Conservation (phyloP, 495 filamentous ascomycete genomes). For the Neurospora sp. region DNA sequence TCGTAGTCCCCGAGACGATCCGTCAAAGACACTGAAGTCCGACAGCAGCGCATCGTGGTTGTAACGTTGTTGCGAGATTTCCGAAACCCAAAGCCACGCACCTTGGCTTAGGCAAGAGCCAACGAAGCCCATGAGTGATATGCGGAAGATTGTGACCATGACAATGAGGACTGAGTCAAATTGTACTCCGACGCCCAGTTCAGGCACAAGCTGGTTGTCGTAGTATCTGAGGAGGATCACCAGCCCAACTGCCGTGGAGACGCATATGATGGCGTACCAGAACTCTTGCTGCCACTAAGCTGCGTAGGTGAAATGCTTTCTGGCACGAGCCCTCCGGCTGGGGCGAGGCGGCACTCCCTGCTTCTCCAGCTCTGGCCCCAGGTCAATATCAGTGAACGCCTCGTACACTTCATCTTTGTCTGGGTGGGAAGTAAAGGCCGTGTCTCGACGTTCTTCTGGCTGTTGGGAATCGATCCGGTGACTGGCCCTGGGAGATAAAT, state of each 20-base stretch:
- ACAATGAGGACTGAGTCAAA: conserved; percentile 25
- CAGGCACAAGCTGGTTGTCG: conserved; percentile 20
- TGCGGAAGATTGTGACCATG: conserved; percentile 23
- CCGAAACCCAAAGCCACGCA: conserved; percentile 29
- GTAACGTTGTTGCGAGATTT: conserved; percentile 17
- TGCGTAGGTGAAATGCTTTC: conserved; percentile 5
- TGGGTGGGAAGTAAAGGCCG: not conserved
- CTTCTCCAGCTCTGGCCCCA: not conserved
- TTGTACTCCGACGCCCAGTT: conserved; percentile 15
- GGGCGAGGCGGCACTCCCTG: not conserved
- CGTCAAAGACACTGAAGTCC: conserved; percentile 30
- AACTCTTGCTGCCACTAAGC: conserved; percentile 28
- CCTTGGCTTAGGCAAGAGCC: conserved; percentile 26
- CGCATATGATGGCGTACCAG: conserved; percentile 20
- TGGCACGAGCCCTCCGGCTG: not conserved
- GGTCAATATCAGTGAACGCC: not conserved
- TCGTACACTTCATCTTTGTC: not conserved
- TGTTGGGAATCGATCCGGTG: not conserved
- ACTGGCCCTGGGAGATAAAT: not conserved
- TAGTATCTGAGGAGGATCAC: conserved; percentile 16
- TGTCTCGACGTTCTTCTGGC: not conserved
- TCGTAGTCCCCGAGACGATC: conserved; percentile 24
- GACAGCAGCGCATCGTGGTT: conserved; percentile 16
- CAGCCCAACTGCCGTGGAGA: conserved; percentile 13
- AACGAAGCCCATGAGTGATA: conserved; percentile 24